phyloP scores from a whole-genome alignment of 352 stramenopile species.

The Aphanomyces invadans region DNA sequence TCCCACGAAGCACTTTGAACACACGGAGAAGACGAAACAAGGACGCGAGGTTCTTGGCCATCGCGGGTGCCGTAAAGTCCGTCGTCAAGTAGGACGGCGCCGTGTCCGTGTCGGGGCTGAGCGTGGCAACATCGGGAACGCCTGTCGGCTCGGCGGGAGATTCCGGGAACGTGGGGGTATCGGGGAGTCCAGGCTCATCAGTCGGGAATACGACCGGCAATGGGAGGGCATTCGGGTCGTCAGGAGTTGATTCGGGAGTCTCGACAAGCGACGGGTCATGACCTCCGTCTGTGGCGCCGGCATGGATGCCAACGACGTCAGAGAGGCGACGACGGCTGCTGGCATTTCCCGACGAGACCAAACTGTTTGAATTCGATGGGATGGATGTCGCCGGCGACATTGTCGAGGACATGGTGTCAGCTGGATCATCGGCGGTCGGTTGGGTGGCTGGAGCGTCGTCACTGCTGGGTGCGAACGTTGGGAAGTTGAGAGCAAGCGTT shows the following conservation, averaged over 20 bases:
- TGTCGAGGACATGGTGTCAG: too few species aligned
- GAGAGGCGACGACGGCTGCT: background rate
- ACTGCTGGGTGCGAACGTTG: background rate
- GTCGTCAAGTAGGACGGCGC: background rate
- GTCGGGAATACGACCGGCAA: too few species aligned
- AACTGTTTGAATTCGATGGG: too few species aligned
- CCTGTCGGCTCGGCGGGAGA: background rate
- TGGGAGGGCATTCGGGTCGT: background rate
- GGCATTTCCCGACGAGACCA: too few species aligned
- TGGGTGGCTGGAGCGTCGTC: background rate
- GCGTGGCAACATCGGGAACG: background rate
- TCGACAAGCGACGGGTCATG: too few species aligned
- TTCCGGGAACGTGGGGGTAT: background rate
- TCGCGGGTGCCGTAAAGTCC: background rate
- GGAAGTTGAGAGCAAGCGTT: background rate
- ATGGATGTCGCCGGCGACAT: too few species aligned
- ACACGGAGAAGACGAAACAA: slow-evolving; percentile 25
- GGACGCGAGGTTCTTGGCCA: background rate
- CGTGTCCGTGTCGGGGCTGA: background rate
- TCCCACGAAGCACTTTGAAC: slow-evolving; percentile 36
- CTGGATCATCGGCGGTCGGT: too few species aligned
- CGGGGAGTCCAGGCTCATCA: too few species aligned
- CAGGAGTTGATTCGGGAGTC: too few species aligned
- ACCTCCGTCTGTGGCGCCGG: background rate
- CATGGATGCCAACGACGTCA: background rate